Conservation (phyloP, 257 asterid genomes). For the Ilex aquifolium region DNA sequence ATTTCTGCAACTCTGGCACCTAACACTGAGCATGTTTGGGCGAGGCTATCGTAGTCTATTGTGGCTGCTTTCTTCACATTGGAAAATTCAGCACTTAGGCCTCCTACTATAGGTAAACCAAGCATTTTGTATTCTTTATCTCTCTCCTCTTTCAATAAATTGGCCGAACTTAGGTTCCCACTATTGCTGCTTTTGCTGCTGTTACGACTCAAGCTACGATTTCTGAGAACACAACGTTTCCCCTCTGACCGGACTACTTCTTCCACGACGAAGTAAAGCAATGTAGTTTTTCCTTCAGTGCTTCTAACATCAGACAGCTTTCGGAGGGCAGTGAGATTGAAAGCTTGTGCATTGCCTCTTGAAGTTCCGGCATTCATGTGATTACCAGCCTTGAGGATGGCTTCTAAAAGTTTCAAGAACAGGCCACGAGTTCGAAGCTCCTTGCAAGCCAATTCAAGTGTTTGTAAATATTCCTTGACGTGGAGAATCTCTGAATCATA, state of each 20-base stretch:
- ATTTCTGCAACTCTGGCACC: conserved; percentile 36
- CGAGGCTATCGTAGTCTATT: conserved; percentile 45
- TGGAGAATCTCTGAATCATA: conserved; percentile 40
- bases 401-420: conserved; percentile 85
- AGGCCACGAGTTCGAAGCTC: conserved; percentile 76
- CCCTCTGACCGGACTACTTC: conserved; percentile 93
- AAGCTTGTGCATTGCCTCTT: conserved; percentile 86
- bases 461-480: conserved; percentile 41
- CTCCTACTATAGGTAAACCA: conserved; percentile 78
- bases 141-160: conserved; percentile 36
- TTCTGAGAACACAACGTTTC: conserved; percentile 57
- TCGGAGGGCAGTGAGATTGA: conserved; percentile 67
- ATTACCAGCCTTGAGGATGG: conserved; percentile 82
- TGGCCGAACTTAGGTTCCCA: conserved; percentile 20
- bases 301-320: conserved; percentile 85
- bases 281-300: conserved; percentile 77
- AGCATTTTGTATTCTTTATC: conserved; percentile 78
- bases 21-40: conserved; percentile 33
- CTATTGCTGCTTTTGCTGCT: conserved; percentile 30
- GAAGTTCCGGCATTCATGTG: conserved; percentile 82
- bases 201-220: conserved; percentile 44
- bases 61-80: conserved; percentile 68
- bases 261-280: conserved; percentile 83
- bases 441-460: conserved; percentile 61
- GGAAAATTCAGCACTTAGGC: conserved; percentile 64